A percentile compares a stretch with the other conserved stretches of the same genome.
Conservation (phyloP, 2,329 filamentous ascomycete species). For the Aspergillus neotritici region DNA sequence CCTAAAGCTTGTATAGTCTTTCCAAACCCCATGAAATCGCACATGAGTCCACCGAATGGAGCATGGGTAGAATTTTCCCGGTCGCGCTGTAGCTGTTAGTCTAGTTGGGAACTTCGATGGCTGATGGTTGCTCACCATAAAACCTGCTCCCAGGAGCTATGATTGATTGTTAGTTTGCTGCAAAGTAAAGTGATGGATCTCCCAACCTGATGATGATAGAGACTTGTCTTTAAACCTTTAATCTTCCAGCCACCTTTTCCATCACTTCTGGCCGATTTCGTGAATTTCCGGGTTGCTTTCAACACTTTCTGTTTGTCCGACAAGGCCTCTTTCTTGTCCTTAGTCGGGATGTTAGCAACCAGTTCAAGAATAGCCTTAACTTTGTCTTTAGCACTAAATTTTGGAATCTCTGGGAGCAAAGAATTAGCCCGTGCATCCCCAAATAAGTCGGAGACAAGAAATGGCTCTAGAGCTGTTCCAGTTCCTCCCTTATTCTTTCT, state of each 20-base stretch:
- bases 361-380: slow-evolving; percentile 29
- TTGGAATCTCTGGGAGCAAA: slow-evolving; percentile 17
- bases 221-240: slow-evolving; percentile 26
- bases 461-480: slow-evolving; percentile 15
- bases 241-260: slow-evolving; percentile 29
- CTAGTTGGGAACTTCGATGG: background rate
- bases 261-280: slow-evolving; percentile 19
- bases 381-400: slow-evolving; percentile 19
- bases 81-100: slow-evolving; percentile 24
- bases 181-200: background rate
- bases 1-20: slow-evolving; percentile 36
- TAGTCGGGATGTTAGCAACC: slow-evolving; percentile 25
- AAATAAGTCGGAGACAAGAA: slow-evolving; percentile 19
- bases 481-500: slow-evolving; percentile 3
- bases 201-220: slow-evolving; percentile 34
- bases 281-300: slow-evolving; percentile 27
- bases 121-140: slow-evolving; percentile 24
- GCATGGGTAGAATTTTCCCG: slow-evolving; percentile 19
- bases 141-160: slow-evolving; percentile 27
- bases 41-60: slow-evolving; percentile 34
- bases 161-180: slow-evolving; percentile 2
- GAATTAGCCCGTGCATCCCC: slow-evolving; percentile 25
- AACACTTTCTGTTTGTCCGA: slow-evolving; percentile 22
- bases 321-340: slow-evolving; percentile 17
- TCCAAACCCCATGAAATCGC: slow-evolving; percentile 40